Evolutionary conservation across 2,329 filamentous ascomycete species (phyloP).

Genomic region (Paraphoma chrysanthemicola): DNA sequence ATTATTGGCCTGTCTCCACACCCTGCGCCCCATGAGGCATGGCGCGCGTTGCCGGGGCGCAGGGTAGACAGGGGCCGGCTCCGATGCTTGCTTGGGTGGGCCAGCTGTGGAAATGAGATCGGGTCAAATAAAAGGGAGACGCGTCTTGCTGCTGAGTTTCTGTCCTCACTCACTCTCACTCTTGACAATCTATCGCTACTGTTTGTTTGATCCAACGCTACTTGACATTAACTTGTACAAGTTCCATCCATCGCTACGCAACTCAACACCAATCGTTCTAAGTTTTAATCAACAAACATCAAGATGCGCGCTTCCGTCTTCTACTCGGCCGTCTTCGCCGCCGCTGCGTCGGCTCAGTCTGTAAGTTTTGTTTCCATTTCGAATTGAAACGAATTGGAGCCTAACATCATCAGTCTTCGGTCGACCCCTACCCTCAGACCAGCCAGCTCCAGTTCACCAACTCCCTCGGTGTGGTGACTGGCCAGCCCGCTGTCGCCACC

Average conservation of each 20-base stretch:
- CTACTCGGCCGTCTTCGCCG: conserved; percentile 39
- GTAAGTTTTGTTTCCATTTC: conserved; percentile 22
- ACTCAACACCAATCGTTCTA: conserved; percentile 9
- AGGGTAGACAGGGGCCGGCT: conserved; percentile 20
- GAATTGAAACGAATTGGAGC: conserved; percentile 2
- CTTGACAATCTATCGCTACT: conserved; percentile 11
- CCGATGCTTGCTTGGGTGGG: conserved; percentile 13
- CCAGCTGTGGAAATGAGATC: conserved; percentile 11
- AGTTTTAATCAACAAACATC: conserved; percentile 16
- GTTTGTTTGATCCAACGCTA: conserved; percentile 7
- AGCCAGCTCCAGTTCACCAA: conserved; percentile 38
- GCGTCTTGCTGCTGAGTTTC: conserved; percentile 11
- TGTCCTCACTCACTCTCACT: conserved; percentile 1
- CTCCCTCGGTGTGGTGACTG: conserved; percentile 45
- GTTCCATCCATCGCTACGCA: conserved; percentile 18
- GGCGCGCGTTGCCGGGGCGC: conserved; percentile 33
- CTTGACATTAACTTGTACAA: conserved; percentile 19
- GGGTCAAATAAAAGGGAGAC: conserved; percentile 24
- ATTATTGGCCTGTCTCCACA: conserved; percentile 18
- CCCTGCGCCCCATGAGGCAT: conserved; percentile 1
- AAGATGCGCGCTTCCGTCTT: conserved; percentile 43
- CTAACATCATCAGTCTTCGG: conserved; percentile 21
- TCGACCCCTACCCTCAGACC: conserved; percentile 39
- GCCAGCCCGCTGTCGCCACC: conserved; percentile 31
- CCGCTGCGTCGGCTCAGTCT: conserved; percentile 38